These are phyloP conservation scores for Kodamaea hsintzibuensis DNA, from an alignment of 805 yeast species.

Conservation along the genomic window DNA sequence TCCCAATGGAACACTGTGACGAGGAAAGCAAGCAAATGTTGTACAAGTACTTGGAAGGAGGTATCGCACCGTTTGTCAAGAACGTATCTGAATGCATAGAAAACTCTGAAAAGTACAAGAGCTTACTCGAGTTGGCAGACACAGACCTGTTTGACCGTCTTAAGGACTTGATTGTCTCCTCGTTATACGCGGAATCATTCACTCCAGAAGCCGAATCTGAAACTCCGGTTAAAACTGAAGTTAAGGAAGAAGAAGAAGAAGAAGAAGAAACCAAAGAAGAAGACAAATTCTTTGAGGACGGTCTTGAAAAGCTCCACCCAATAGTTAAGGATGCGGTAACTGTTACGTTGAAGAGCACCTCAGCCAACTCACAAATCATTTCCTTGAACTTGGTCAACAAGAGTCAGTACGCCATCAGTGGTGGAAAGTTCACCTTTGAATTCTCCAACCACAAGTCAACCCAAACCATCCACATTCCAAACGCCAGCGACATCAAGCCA, in stretches of 20 bases:
- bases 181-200: constrained; percentile 8
- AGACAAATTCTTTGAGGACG: neutral
- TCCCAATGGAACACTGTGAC: constrained; percentile 25
- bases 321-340: constrained; percentile 2
- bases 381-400: constrained; percentile 26
- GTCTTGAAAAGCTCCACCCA: neutral
- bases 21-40: constrained; percentile 6
- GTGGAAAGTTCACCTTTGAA: constrained; percentile 32
- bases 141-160: constrained; percentile 21
- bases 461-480: constrained; percentile 22
- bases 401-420: constrained; percentile 22
- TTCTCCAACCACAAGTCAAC: constrained; percentile 17
- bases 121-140: constrained; percentile 19
- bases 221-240: neutral
- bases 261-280: neutral
- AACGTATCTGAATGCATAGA: constrained; percentile 18
- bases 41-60: constrained; percentile 11
- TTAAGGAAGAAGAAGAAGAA: constrained; percentile 1
- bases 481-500: constrained; percentile 25
- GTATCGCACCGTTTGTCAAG: constrained; percentile 18
- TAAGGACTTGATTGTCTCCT: constrained; percentile 17
- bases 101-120: constrained; percentile 25
- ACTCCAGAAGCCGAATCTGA: neutral
- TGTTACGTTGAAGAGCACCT: constrained; percentile 5
- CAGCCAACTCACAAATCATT: constrained; percentile 19